phyloP scores from a whole-genome alignment of 2,329 filamentous ascomycete genomes.

The Fusarium fracticaudum region DNA sequence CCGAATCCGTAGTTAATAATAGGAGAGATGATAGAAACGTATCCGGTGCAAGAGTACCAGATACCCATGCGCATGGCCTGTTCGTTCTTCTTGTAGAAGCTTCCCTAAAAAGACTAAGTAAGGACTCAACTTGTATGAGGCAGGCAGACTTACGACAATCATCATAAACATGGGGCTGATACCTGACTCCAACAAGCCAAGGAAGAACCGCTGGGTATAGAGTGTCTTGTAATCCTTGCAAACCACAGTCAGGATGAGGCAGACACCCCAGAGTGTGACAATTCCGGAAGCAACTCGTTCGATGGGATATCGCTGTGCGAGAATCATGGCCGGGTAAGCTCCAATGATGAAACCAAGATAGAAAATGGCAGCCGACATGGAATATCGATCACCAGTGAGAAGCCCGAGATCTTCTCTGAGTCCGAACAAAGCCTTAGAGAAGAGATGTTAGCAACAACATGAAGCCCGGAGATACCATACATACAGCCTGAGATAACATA shows the following conservation, averaged over 20 bases:
- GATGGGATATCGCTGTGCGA: slow-evolving; percentile 57
- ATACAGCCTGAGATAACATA: slow-evolving; percentile 62
- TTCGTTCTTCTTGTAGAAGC: slow-evolving; percentile 55
- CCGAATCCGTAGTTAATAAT: slow-evolving; percentile 60
- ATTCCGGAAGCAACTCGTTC: slow-evolving; percentile 54
- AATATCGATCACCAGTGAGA: slow-evolving; percentile 53
- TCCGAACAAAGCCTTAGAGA: slow-evolving; percentile 30
- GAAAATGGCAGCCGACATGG: slow-evolving; percentile 56
- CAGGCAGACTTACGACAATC: slow-evolving; percentile 48
- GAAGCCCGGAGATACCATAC: background rate
- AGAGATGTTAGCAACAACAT: background rate
- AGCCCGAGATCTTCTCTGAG: slow-evolving; percentile 43
- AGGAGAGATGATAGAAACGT: slow-evolving; percentile 56
- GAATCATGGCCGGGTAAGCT: slow-evolving; percentile 53
- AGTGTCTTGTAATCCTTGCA: slow-evolving; percentile 51
- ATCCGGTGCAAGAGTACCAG: slow-evolving; percentile 56
- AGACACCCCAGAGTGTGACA: slow-evolving; percentile 48
- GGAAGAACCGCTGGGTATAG: slow-evolving; percentile 61
- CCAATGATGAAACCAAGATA: slow-evolving; percentile 60
- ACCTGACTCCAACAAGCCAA: slow-evolving; percentile 65
- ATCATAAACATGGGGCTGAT: slow-evolving; percentile 67
- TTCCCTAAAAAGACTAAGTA: slow-evolving; percentile 1
- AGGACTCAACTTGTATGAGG: accelerated
- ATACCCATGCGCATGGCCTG: slow-evolving; percentile 51
- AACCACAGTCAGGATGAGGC: slow-evolving; percentile 50